Evolutionary conservation across 2,329 filamentous ascomycete genomes (phyloP), one percentile per base, ranked within the genome.

Genomic region (Apiospora pterosperma): DNA sequence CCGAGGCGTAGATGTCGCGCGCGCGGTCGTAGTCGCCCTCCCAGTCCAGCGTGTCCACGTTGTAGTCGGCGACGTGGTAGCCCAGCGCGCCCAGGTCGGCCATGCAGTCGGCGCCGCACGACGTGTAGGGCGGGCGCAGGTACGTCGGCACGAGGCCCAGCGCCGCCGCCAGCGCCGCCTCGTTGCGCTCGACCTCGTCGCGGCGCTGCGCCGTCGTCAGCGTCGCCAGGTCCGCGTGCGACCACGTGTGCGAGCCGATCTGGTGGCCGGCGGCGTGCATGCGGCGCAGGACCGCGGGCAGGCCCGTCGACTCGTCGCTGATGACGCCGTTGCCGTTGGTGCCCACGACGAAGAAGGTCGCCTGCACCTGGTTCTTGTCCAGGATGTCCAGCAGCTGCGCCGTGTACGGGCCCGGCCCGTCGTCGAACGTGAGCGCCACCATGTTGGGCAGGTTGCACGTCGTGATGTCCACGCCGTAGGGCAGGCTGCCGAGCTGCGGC

Each of bases 241-340:
- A 78, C 78, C 78, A 83, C 1, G 81, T 82, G 68, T 84, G 82
- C 63, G 78, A 79, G 44, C 76, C 82, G 44, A 84, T 72, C 63
- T 84, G 82, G 67, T 84, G 82, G n/a, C 81, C 81, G 38, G 78
- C 76, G 4, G 69, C 69, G 59, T 78, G 68, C 78, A 83, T 82
- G 28, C 79, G 76, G 68, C 80, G 74, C 65, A 85, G 76, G 31
- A 78, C 73, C 21, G 72, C 74, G 42, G 74, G 69, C 73, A 77
- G 82, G 59, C 36, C 61, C 5, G 61, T 55, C 21, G 31, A 34
- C 61, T 38, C 31, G 28, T 74, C 68, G 21, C 71, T 63, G 16
- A 67, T 65, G 19, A 70, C 63, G 67, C 79, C 80, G 31, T 75
- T 78, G 55, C 79, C 81, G 67, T 81, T 82, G 63, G 79, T 76